phyloP scores from a whole-genome alignment of 768 basidiomycete species.

The Thelephora aurantiotincta region DNA sequence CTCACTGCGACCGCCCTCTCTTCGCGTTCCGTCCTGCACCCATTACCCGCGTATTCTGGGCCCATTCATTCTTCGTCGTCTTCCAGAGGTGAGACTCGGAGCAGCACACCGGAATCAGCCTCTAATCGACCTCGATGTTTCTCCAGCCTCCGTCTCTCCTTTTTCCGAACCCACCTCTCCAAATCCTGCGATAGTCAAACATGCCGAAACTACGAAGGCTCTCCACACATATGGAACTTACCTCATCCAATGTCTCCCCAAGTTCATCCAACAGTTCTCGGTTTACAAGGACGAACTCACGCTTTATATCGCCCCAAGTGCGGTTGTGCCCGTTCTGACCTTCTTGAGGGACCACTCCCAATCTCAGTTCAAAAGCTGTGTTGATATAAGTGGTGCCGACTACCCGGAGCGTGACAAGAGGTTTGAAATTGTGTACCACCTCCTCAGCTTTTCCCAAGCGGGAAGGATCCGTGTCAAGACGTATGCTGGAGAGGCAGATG shows the following conservation, averaged over 20 bases:
- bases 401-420: conserved; percentile 86
- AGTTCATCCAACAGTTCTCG: conserved; percentile 96
- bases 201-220: conserved; percentile 58
- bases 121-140: not conserved
- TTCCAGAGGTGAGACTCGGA: conserved; percentile 28
- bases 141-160: conserved; percentile 52
- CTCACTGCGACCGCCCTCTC: not conserved
- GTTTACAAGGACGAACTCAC: conserved; percentile 93
- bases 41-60: not conserved
- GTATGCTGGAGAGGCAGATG: conserved; percentile 84
- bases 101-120: too few species aligned
- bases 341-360: conserved; percentile 94
- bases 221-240: conserved; percentile 91
- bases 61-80: conserved; percentile 14
- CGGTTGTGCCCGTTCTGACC: conserved; percentile 69
- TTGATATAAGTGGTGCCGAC: conserved; percentile 94
- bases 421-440: conserved; percentile 95
- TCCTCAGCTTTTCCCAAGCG: conserved; percentile 66
- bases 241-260: conserved; percentile 84
- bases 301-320: conserved; percentile 74
- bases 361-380: conserved; percentile 83
- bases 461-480: conserved; percentile 94
- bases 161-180: conserved; percentile 84
- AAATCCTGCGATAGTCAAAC: conserved; percentile 65
- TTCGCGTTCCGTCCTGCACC: not conserved